phyloP scores from a whole-genome alignment of 2,329 filamentous ascomycete genomes.

The Macrophomina tecta region DNA sequence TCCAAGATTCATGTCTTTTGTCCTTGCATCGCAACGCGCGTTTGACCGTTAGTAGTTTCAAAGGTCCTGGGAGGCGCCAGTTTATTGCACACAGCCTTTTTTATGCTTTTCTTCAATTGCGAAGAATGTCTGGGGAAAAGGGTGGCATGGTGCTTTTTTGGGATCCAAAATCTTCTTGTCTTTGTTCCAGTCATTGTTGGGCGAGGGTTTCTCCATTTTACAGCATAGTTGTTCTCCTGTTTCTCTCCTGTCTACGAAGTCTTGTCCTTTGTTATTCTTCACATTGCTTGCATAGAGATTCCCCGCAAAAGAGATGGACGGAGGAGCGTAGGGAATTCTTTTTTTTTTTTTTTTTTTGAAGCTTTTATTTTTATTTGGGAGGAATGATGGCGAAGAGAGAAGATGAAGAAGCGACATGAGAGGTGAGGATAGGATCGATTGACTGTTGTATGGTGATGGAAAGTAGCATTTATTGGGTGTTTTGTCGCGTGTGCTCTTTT shows the following conservation, averaged over 20 bases:
- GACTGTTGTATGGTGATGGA: neutral
- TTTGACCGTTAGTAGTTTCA: neutral
- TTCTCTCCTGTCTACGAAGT: conserved; percentile 5
- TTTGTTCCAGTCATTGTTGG: conserved; percentile 2
- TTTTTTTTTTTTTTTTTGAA: conserved; percentile 16
- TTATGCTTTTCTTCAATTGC: conserved; percentile 8
- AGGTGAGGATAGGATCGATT: neutral
- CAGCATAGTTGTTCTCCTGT: conserved; percentile 7
- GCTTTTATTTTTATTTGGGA: too few relatives aligned
- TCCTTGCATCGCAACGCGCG: conserved; percentile 15
- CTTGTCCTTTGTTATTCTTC: conserved; percentile 7
- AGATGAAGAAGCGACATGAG: neutral
- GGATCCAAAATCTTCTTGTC: conserved; percentile 1
- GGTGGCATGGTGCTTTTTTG: conserved; percentile 25
- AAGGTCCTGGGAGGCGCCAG: conserved; percentile 9
- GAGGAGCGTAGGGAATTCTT: conserved; percentile 17
- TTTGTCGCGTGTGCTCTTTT: conserved; percentile 13
- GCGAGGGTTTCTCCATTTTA: conserved; percentile 14
- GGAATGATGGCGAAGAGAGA: neutral
- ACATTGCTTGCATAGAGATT: conserved; percentile 25
- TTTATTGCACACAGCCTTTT: conserved; percentile 7
- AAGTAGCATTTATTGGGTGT: conserved; percentile 25
- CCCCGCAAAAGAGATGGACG: conserved; percentile 18
- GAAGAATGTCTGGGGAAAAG: conserved; percentile 20
- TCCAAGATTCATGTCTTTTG: conserved; percentile 19